Percentiles rank a stretch among this genome's conserved stretches.
phyloP scores from a whole-genome alignment of 306 rosid species.

The Lablab purpureus region DNA sequence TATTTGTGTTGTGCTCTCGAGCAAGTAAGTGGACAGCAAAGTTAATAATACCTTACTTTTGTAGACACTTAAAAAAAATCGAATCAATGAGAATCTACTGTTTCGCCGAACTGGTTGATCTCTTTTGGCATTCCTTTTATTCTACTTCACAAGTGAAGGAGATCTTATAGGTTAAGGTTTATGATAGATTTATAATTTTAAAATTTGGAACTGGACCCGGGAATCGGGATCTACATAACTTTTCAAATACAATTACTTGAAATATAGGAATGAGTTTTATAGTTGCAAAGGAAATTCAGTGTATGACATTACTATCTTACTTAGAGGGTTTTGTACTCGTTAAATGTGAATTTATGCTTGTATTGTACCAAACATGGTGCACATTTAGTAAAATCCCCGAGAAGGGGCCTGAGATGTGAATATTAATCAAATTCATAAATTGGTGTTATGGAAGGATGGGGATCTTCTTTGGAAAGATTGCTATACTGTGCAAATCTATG shows the following conservation, averaged over 20 bases:
- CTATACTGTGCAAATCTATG: conserved; percentile 1
- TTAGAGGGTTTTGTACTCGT: not conserved
- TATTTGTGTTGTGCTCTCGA: conserved; percentile 10
- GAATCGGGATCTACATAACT: conserved; percentile 6
- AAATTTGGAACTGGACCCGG: not conserved
- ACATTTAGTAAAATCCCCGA: not conserved
- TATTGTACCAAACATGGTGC: not conserved
- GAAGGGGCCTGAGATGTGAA: not conserved
- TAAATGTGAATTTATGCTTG: not conserved
- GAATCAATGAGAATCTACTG: conserved; percentile 34
- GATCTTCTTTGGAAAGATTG: conserved; percentile 4
- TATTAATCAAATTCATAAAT: conserved; percentile 35
- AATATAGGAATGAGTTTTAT: conserved; percentile 7
- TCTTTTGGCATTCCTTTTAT: conserved; percentile 33
- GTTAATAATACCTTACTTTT: not conserved
- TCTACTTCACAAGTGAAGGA: conserved; percentile 30
- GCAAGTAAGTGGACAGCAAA: conserved; percentile 11
- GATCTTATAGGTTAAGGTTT: conserved; percentile 28
- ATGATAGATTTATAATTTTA: conserved; percentile 1
- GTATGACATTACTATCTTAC: not conserved
- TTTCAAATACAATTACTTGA: conserved; percentile 4
- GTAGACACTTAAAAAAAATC: not conserved
- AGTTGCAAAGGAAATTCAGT: not conserved
- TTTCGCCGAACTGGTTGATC: conserved; percentile 26
- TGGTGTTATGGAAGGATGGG: not conserved